phyloP scores from a whole-genome alignment of 169 alveolate genomes.

The Plasmodium yoelii region DNA sequence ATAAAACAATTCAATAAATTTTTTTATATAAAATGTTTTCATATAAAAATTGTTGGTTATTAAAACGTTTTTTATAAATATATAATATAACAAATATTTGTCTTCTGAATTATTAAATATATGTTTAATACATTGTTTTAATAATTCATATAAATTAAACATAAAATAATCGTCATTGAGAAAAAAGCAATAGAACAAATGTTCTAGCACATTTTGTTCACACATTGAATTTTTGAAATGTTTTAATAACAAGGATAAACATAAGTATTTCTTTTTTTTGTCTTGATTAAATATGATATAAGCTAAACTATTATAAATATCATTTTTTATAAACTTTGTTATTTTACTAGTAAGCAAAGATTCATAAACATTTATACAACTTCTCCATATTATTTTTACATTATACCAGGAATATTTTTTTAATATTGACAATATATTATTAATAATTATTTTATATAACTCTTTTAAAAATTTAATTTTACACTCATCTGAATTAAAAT shows the following conservation, averaged over 20 bases:
- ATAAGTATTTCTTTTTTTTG: slow-evolving; percentile 62
- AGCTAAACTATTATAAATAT: slow-evolving; percentile 53
- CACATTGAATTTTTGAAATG: slow-evolving; percentile 71
- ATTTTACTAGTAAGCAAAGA: slow-evolving; percentile 55
- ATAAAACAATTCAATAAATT: slow-evolving; percentile 67
- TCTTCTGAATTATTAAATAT: slow-evolving; percentile 53
- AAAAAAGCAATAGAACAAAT: slow-evolving; percentile 70
- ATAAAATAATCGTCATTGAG: slow-evolving; percentile 56
- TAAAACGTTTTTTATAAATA: slow-evolving; percentile 69
- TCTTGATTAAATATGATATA: slow-evolving; percentile 76
- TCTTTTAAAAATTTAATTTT: slow-evolving; percentile 38
- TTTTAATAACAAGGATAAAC: slow-evolving; percentile 57
- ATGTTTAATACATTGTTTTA: slow-evolving; percentile 70
- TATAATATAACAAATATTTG: slow-evolving; percentile 46
- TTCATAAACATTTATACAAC: slow-evolving; percentile 66
- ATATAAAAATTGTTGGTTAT: slow-evolving; percentile 29
- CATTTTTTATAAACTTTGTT: slow-evolving; percentile 50
- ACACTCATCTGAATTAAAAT: not conserved
- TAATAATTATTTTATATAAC: slow-evolving; percentile 39
- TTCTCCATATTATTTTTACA: slow-evolving; percentile 73
- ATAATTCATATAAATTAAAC: slow-evolving; percentile 50
- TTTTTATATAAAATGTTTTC: slow-evolving; percentile 66
- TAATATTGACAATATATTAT: slow-evolving; percentile 31
- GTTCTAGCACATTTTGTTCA: slow-evolving; percentile 62
- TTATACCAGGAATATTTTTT: slow-evolving; percentile 74